Conservation (phyloP, 345 rosid species). For the Salix exigua region DNA sequence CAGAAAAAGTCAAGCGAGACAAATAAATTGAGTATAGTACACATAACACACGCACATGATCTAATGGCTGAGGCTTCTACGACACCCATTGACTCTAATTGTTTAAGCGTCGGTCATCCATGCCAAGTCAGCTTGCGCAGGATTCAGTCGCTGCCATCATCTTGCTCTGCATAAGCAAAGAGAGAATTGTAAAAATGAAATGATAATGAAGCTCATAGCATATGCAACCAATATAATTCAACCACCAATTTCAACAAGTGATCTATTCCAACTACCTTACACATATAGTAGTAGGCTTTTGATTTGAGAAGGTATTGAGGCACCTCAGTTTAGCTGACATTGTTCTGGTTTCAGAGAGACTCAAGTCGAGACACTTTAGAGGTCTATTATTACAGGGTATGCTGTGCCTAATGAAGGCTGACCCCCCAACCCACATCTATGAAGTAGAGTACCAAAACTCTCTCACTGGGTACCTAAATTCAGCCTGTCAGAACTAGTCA, state of each 20-base stretch:
- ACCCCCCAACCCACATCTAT: too few species aligned
- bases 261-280: background rate
- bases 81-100: conserved; percentile 5
- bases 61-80: conserved; percentile 1
- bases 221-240: background rate
- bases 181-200: background rate
- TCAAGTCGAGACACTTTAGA: background rate
- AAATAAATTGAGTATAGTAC: background rate
- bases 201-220: background rate
- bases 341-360: background rate
- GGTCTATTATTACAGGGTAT: too few species aligned
- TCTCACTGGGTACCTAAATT: background rate
- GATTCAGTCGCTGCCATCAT: conserved; percentile 34
- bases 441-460: too few species aligned
- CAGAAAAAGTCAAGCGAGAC: background rate
- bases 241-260: background rate
- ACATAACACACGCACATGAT: conserved; percentile 5
- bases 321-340: background rate
- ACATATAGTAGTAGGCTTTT: background rate
- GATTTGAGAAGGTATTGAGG: background rate
- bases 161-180: conserved; percentile 28
- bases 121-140: conserved; percentile 9
- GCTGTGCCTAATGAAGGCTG: too few species aligned
- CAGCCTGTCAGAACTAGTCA: background rate
- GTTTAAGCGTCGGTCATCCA: background rate